Base-by-base conservation (phyloP, 106 monocot genomes). In the Dendrobium nobile region DNA sequence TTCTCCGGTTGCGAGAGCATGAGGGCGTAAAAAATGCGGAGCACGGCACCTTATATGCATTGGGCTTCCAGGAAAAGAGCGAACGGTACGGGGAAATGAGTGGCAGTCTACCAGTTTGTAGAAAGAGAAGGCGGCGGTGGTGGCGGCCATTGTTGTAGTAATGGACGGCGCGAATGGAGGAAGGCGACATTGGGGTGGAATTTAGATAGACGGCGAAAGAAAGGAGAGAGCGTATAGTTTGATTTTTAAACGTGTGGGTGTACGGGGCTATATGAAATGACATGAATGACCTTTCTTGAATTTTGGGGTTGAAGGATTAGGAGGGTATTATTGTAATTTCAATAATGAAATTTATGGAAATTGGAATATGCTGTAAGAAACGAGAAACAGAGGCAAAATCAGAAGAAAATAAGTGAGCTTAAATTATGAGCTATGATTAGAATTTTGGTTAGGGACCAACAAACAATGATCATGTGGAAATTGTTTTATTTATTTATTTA, bases 301-400 rank as follows among this genome's bases (percentile, higher is more conserved):
- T 44, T n/a, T 1, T 13, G 10, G 9, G 19, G 33, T 0, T 1
- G 2, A 18, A 9, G 9, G 19, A 2, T 3, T 9, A 51, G 13
- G 26, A 48, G 76, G 76, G 11, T 27, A 0, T 48, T 10, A 26
- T 13, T 51, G 76, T 76, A 76, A 76, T 48, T 76, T 76, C 13
- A 47, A 0, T 15, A 76, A 20, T 13, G 0, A 26, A 76, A 76
- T 4, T 76, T 6, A 48, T 51, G 48, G 0, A 74, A 74, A 42
- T 74, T 74, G 31, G 47, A 76, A 76, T 76, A 76, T 76, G 27
- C 48, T 76, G 76, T 76, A 76, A 26, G 76, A 76, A 76, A n/a
- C 76, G 24, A 76, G 48, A 48, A 51, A 45, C 43, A n/a, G 15
- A 40, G 40, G 18, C 18, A 72, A 26, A 37, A 0, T 37, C 4